phyloP scores from a whole-genome alignment of 2,329 filamentous ascomycete species.

The Fusarium chaquense region DNA sequence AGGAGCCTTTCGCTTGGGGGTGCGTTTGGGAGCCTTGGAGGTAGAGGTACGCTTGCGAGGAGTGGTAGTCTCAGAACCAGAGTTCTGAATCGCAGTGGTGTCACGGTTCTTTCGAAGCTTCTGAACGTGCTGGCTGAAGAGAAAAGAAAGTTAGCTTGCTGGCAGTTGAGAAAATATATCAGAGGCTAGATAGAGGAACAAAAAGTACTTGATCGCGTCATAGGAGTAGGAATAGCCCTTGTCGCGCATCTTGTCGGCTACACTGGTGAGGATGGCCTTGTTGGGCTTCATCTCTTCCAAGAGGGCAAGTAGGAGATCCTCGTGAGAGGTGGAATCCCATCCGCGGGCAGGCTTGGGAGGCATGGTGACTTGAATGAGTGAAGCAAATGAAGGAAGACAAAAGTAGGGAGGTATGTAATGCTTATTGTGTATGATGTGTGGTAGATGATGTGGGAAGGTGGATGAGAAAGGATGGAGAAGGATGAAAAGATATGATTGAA shows the following conservation, averaged over 20 bases:
- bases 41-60: slow-evolving; percentile 43
- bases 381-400: background rate
- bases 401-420: background rate
- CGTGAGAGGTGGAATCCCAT: slow-evolving; percentile 55
- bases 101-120: slow-evolving; percentile 57
- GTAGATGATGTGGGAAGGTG: background rate
- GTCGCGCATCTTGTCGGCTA: slow-evolving; percentile 50
- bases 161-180: slow-evolving; percentile 3
- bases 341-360: slow-evolving; percentile 40
- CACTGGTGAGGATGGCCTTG: slow-evolving; percentile 49
- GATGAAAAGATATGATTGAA: slow-evolving; percentile 3
- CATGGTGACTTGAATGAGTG: background rate
- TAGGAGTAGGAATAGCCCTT: slow-evolving; percentile 56
- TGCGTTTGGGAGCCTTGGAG: slow-evolving; percentile 48
- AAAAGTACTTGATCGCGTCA: slow-evolving; percentile 56
- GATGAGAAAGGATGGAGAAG: slow-evolving; percentile 4
- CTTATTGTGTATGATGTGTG: background rate
- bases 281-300: slow-evolving; percentile 53
- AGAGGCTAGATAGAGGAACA: slow-evolving; percentile 7
- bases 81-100: slow-evolving; percentile 40
- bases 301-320: slow-evolving; percentile 55
- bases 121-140: slow-evolving; percentile 59
- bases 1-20: slow-evolving; percentile 44
- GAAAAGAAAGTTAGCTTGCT: slow-evolving; percentile 28
- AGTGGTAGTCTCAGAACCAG: slow-evolving; percentile 33